Percentiles rank a stretch among this genome's conserved stretches.
Conservation (phyloP, 2,329 filamentous ascomycete species). For the Diplodia sapinea region DNA sequence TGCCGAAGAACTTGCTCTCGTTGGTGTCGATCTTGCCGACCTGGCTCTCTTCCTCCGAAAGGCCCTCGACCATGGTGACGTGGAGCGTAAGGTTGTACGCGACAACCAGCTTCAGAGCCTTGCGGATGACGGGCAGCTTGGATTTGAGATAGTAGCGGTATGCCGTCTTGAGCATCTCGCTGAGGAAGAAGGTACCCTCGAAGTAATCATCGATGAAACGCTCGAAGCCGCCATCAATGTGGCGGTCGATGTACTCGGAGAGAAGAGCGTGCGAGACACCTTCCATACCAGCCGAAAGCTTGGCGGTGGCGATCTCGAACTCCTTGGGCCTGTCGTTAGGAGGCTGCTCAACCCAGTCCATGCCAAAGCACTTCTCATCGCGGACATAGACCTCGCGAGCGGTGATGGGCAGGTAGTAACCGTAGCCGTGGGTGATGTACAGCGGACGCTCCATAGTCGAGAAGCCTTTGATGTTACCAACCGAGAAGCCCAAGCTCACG, state of each 20-base stretch:
- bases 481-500: constrained; percentile 82
- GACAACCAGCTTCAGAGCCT: constrained; percentile 91
- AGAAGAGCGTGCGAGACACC: constrained; percentile 81
- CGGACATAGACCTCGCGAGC: constrained; percentile 92
- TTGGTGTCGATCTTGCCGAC: constrained; percentile 85
- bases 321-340: constrained; percentile 75
- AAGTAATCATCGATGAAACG: constrained; percentile 96
- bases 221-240: constrained; percentile 91
- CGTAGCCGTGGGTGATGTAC: constrained; percentile 96
- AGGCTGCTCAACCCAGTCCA: constrained; percentile 90
- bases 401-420: constrained; percentile 88
- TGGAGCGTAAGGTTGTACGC: constrained; percentile 96
- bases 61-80: constrained; percentile 91
- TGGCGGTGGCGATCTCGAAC: constrained; percentile 86
- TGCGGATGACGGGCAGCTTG: constrained; percentile 86
- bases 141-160: constrained; percentile 92
- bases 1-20: constrained; percentile 85
- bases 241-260: constrained; percentile 91
- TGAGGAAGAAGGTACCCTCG: constrained; percentile 92
- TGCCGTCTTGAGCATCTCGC: constrained; percentile 93
- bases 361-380: constrained; percentile 88
- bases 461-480: constrained; percentile 92
- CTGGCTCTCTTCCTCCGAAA: constrained; percentile 77
- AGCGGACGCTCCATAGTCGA: constrained; percentile 67
- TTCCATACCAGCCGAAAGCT: constrained; percentile 85